Base-by-base conservation (phyloP, 345 rosid species). In the Ceriops decandra region DNA sequence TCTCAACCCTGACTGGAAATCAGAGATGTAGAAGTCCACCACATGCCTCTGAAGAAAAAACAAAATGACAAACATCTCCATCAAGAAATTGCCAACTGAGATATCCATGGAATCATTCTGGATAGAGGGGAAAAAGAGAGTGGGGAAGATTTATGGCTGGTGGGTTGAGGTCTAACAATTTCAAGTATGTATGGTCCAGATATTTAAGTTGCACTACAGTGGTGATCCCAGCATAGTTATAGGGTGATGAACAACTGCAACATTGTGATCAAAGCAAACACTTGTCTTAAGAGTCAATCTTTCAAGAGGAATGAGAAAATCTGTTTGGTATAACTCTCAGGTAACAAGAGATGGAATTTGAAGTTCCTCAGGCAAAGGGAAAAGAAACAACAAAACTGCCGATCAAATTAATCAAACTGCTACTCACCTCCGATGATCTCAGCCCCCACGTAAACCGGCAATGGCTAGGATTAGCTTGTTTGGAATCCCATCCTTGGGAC, bases 1-100 rank as follows among this genome's bases (percentile, higher is more conserved):
- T 77, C 97, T 85, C 56, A 90, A 80, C 31, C 98, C 98, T 63
- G 97, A 90, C 66, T 87, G 97, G 80, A 87, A 90, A 82, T 93
- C 97, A 57, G 96, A 93, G 67, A 93, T 93, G 86, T 93, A 93
- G 84, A 93, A 93, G 81, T 93, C 98, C 49, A 88, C 97, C 6
- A 82, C 96, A 70, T 85, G 96, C 76, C 89, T 86, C 97, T 93
- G 85, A 72, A 58, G 75, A 76, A 64, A 28, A 56, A 42, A 54
- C 56, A 31, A 5, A 38, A 52, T 19, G 49, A 6, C 27, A 24
- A 24, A 71, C 20, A 52, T 42, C 38, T 61, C 56, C 52, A 30
- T n/a, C 21, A 17, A 10, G 15, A 54, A 9, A n/a, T 54, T 54
- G 16, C 30, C 22, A n/a, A 24, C n/a, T 33, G 58, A 2, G 0